phyloP scores from a whole-genome alignment of 1,139 yeast species.

The Geotrichum citri-aurantii region DNA sequence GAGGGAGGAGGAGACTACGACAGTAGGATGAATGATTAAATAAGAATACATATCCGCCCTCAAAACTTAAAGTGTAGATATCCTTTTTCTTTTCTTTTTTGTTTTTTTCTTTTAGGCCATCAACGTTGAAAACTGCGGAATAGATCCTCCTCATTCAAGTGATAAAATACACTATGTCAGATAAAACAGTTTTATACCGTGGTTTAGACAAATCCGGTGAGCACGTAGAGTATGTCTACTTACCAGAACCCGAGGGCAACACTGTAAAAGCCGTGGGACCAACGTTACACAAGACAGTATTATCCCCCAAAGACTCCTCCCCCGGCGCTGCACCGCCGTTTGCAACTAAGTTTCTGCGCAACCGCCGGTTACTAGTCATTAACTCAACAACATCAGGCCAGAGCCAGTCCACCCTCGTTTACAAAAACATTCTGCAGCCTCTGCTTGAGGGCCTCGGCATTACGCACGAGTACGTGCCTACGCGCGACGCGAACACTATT shows the following conservation, averaged over 20 bases:
- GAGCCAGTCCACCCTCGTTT: slow-evolving; percentile 27
- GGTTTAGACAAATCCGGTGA: background rate
- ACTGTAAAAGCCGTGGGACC: background rate
- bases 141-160: too few relatives aligned
- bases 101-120: too few relatives aligned
- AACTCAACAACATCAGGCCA: slow-evolving; percentile 35
- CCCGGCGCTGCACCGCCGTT: background rate
- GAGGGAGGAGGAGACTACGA: background rate
- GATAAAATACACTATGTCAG: background rate
- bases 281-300: background rate
- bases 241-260: background rate
- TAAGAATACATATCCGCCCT: too few relatives aligned
- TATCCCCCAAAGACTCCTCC: background rate
- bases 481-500: slow-evolving; percentile 32
- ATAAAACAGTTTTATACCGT: background rate
- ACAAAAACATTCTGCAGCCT: slow-evolving; percentile 32
- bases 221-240: background rate
- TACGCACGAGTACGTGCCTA: slow-evolving; percentile 35
- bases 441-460: slow-evolving; percentile 33
- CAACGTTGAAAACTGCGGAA: too few relatives aligned
- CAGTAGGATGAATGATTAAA: background rate
- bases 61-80: too few relatives aligned
- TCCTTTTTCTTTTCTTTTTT: too few relatives aligned
- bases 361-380: slow-evolving; percentile 29
- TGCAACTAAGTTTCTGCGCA: background rate